These are phyloP conservation scores for Pleurotus platypus DNA, from an alignment of 768 basidiomycete species.

Conservation along the genomic window DNA sequence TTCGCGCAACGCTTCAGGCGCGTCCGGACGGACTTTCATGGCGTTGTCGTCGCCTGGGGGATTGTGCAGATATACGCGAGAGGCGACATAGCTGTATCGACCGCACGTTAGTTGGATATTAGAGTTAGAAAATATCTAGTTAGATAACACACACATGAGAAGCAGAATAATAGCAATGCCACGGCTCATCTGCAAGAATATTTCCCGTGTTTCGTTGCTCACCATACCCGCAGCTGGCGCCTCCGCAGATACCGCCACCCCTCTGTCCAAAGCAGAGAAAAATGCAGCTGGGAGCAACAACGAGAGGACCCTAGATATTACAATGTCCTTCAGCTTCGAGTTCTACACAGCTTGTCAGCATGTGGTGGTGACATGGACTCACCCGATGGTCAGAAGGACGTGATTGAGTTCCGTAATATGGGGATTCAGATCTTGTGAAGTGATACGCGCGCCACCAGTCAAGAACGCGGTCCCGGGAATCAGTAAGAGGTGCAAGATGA, in stretches of 20 bases:
- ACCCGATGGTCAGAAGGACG: slow-evolving; percentile 67
- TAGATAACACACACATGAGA: slow-evolving; percentile 38
- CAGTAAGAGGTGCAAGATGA: slow-evolving; percentile 69
- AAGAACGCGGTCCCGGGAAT: slow-evolving; percentile 70
- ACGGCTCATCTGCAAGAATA: slow-evolving; percentile 60
- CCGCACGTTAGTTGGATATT: background rate
- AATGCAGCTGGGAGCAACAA: slow-evolving; percentile 65
- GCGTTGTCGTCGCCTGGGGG: slow-evolving; percentile 60
- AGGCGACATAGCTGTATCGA: slow-evolving; percentile 51
- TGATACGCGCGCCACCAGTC: slow-evolving; percentile 64
- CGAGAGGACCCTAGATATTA: slow-evolving; percentile 47
- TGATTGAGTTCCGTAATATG: slow-evolving; percentile 66
- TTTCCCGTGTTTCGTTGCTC: slow-evolving; percentile 38
- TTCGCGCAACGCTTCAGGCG: slow-evolving; percentile 40
- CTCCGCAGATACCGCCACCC: slow-evolving; percentile 13
- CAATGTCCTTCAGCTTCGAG: background rate
- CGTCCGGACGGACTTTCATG: slow-evolving; percentile 35
- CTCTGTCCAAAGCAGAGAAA: slow-evolving; percentile 54
- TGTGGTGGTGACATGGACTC: background rate
- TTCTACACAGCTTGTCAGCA: too few relatives aligned
- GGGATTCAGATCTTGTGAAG: slow-evolving; percentile 67
- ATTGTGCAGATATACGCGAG: slow-evolving; percentile 67
- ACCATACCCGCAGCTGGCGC: slow-evolving; percentile 21
- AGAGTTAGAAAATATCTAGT: background rate
- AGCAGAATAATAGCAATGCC: slow-evolving; percentile 64